Base-by-base conservation (phyloP, 2,329 filamentous ascomycete species). In the Zasmidium citrigriseum region DNA sequence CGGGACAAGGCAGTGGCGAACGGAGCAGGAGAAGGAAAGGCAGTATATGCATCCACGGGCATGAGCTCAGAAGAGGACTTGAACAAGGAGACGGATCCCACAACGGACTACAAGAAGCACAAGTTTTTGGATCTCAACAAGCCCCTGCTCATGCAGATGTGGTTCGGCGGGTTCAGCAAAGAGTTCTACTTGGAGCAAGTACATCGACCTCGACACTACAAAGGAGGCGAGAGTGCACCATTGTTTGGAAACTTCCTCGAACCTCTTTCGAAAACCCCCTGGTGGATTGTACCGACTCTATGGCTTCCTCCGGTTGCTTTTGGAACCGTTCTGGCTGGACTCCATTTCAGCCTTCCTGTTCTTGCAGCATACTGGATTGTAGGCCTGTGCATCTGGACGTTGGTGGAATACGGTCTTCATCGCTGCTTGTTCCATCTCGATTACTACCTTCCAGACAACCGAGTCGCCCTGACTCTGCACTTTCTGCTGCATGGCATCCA, bases 211-310 rank as follows among this genome's bases (percentile, higher is more conserved):
- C 87, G 95, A 59, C 93, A 99, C 75, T 99, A 98, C 82, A 96
- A 88, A 73, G 93, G 93, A 64, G 95, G 95, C 58, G 86, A 87
- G 62, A 97, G 92, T 5, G 95, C 95, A 38, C 95, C 95, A 20
- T 78, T 99, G 22, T 99, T 99, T 76, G 95, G 95, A 60, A 98
- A 99, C 78, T 96, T 99, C 74, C 81, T 99, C n/a, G 95, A 99
- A 78, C 95, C 95, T n/a, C 79, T 99, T 59, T 93, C 88, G 75
- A 89, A 93, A 82, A 99, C 95, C 2, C 86, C 95, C 1, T 99
- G 95, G 95, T 99, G 89, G 86, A 75, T 96, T 46, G 83, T 99
- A 11, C 95, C 95, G 2, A 81, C 81, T 0, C 60, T 96, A 1
- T 99, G 95, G 95, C 73, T 95, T 45, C 95, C 95, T n/a, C 83